phyloP scores from a whole-genome alignment of 768 basidiomycete genomes.

The Inosperma sp. region DNA sequence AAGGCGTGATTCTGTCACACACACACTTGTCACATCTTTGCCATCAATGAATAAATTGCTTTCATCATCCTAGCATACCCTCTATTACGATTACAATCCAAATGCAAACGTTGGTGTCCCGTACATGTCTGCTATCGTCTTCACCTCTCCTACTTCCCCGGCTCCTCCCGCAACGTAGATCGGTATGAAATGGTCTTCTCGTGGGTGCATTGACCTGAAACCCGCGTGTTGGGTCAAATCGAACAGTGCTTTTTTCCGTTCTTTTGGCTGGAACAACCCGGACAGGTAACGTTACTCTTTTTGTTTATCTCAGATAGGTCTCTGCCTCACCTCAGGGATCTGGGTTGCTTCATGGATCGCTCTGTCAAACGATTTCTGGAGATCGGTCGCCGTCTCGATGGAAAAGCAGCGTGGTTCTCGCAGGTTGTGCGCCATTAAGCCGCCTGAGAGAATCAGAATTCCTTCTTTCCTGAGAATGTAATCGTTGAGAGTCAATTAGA shows the following conservation, averaged over 20 bases:
- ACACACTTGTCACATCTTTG: slow-evolving; percentile 14
- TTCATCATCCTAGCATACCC: too few relatives aligned
- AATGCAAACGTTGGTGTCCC: slow-evolving; percentile 66
- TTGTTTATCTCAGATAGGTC: slow-evolving; percentile 7
- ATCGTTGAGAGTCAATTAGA: slow-evolving; percentile 12
- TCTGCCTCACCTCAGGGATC: slow-evolving; percentile 42
- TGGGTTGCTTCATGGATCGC: slow-evolving; percentile 56
- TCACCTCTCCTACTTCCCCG: slow-evolving; percentile 50
- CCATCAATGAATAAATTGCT: slow-evolving; percentile 9
- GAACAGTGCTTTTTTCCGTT: slow-evolving; percentile 52
- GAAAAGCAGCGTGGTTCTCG: slow-evolving; percentile 48
- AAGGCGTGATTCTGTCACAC: neutral
- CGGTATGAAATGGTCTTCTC: slow-evolving; percentile 79
- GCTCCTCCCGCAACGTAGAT: slow-evolving; percentile 75
- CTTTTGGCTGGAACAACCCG: slow-evolving; percentile 35
- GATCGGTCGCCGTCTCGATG: slow-evolving; percentile 42
- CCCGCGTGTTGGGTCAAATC: slow-evolving; percentile 51
- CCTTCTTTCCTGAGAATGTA: slow-evolving; percentile 49
- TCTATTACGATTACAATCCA: slow-evolving; percentile 40
- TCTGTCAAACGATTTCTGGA: slow-evolving; percentile 53
- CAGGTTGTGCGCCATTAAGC: slow-evolving; percentile 65
- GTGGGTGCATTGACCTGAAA: slow-evolving; percentile 67
- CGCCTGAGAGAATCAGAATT: slow-evolving; percentile 66
- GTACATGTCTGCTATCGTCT: slow-evolving; percentile 48
- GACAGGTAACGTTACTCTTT: slow-evolving; percentile 8